Conservation (phyloP, 1,139 yeast genomes). For the Candida sp. region DNA sequence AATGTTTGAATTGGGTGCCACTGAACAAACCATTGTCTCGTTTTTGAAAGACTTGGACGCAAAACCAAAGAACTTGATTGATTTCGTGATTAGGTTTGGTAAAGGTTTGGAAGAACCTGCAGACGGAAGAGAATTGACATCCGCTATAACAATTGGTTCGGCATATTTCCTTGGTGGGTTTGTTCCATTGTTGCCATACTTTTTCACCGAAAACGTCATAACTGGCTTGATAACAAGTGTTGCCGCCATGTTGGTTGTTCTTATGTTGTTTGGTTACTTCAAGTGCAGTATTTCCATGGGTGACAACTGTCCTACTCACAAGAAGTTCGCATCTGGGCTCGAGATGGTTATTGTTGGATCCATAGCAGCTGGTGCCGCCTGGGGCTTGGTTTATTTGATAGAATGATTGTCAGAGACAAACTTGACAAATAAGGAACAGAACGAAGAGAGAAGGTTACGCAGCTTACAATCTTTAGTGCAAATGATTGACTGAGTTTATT, state of each 20-base stretch:
- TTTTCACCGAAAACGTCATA: constrained; percentile 73
- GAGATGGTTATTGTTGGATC: constrained; percentile 97
- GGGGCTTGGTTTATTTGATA: constrained; percentile 85
- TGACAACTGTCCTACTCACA: constrained; percentile 63
- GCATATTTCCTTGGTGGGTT: constrained; percentile 83
- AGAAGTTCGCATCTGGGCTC: constrained; percentile 76
- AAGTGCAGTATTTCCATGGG: constrained; percentile 90
- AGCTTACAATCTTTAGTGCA: not conserved
- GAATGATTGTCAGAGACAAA: constrained; percentile 32
- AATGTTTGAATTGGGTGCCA: constrained; percentile 69
- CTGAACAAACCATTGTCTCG: constrained; percentile 65
- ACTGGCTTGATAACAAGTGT: constrained; percentile 80
- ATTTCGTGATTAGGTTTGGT: constrained; percentile 74
- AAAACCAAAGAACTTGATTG: constrained; percentile 69
- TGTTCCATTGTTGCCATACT: constrained; percentile 80
- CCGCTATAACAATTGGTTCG: constrained; percentile 77
- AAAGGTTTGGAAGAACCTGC: constrained; percentile 84
- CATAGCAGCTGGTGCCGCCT: constrained; percentile 96
- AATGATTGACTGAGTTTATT: not conserved
- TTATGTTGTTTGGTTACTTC: constrained; percentile 85
- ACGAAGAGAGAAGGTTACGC: not conserved
- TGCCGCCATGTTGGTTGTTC: constrained; percentile 80
- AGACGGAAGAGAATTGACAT: constrained; percentile 74
- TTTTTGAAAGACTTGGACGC: constrained; percentile 73
- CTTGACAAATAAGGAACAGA: not conserved